Evolutionary conservation across 1,284 basidiomycete genomes (phyloP).

Genomic region (Cutaneotrichosporon dermatis): DNA sequence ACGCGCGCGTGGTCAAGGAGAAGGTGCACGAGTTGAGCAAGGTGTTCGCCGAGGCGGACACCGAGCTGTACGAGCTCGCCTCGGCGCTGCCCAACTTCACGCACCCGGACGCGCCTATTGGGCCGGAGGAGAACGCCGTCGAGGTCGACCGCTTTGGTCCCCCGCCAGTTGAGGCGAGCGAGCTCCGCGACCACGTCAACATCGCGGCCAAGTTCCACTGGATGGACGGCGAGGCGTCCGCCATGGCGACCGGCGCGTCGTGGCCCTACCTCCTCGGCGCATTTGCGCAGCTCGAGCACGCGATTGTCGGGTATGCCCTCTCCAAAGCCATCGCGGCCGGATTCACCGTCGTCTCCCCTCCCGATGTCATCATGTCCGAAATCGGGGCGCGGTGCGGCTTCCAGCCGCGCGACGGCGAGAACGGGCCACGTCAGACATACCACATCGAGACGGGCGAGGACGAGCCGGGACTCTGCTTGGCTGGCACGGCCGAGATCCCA

Average conservation of each 20-base stretch:
- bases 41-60: conserved; percentile 41
- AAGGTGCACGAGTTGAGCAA: conserved; percentile 58
- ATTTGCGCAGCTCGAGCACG: conserved; percentile 80
- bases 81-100: conserved; percentile 81
- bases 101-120: conserved; percentile 69
- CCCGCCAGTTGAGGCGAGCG: conserved; percentile 48
- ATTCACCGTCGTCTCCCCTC: conserved; percentile 74
- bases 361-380: conserved; percentile 84
- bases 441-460: conserved; percentile 21
- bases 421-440: conserved; percentile 43
- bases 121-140: conserved; percentile 65
- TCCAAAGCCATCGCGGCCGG: conserved; percentile 69
- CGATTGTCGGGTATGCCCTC: conserved; percentile 81
- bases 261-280: conserved; percentile 88
- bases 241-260: conserved; percentile 74
- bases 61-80: conserved; percentile 58
- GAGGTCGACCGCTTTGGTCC: conserved; percentile 66
- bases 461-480: conserved; percentile 42
- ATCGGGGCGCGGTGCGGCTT: conserved; percentile 88
- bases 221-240: conserved; percentile 72
- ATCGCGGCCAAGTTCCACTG: conserved; percentile 65
- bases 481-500: conserved; percentile 60
- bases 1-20: conserved; percentile 73
- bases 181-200: conserved; percentile 68
- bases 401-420: conserved; percentile 68